These are phyloP conservation scores for Hericium coralloides DNA, from an alignment of 768 basidiomycete genomes.

Conservation along the genomic window DNA sequence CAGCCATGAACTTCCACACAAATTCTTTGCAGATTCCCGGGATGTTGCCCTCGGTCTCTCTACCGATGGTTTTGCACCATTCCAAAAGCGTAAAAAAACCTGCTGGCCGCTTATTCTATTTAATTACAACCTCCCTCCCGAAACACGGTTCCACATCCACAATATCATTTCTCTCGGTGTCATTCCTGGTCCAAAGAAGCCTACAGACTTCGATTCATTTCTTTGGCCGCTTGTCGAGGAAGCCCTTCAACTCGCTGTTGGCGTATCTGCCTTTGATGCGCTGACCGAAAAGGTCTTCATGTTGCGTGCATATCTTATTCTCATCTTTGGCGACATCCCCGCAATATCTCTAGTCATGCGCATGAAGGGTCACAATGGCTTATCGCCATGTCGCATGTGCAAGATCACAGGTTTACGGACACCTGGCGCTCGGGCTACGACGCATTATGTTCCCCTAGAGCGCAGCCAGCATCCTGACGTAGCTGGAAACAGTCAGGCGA, in stretches of 20 bases:
- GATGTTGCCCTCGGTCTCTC: conserved; percentile 35
- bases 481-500: conserved; percentile 12
- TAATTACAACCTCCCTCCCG: conserved; percentile 35
- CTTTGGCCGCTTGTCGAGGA: conserved; percentile 28
- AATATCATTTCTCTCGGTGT: conserved; percentile 31
- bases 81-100: conserved; percentile 22
- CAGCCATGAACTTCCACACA: conserved; percentile 14
- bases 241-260: conserved; percentile 24
- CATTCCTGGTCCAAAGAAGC: conserved; percentile 39
- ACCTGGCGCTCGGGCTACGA: background rate
- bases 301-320: conserved; percentile 22
- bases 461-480: background rate
- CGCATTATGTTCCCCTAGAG: background rate
- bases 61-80: conserved; percentile 33
- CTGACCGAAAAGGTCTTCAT: conserved; percentile 16
- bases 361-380: conserved; percentile 34
- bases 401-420: conserved; percentile 20
- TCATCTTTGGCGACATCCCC: conserved; percentile 27
- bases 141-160: conserved; percentile 25
- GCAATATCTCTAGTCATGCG: conserved; percentile 21
- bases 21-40: conserved; percentile 26
- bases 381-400: conserved; percentile 28
- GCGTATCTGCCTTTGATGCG: conserved; percentile 28
- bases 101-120: conserved; percentile 32
- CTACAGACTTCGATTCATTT: conserved; percentile 32